phyloP scores from a whole-genome alignment of 139 green algal genomes.

The Chlamydomonas incerta region DNA sequence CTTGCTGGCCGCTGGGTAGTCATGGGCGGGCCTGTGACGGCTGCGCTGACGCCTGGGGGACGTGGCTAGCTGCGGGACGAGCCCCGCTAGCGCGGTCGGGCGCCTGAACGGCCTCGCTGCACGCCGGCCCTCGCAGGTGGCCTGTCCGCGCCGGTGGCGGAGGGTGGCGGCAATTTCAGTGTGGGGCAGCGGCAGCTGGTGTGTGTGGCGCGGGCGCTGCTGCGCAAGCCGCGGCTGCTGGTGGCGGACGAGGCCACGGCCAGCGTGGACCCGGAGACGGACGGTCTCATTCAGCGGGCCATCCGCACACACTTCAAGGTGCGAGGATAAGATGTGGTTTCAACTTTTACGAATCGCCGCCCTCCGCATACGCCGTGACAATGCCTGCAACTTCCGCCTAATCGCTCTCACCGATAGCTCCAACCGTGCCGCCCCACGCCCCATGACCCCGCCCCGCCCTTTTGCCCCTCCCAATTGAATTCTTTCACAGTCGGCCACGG shows the following conservation, averaged over 20 bases:
- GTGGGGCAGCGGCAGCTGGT: conserved; percentile 90
- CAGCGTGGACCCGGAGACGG: conserved; percentile 88
- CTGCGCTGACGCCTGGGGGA: too few relatives aligned
- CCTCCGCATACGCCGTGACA: too few relatives aligned
- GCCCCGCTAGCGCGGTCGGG: too few relatives aligned
- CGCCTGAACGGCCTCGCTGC: too few relatives aligned
- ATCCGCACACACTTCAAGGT: conserved; percentile 37
- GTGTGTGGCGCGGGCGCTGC: conserved; percentile 80
- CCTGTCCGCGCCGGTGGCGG: conserved; percentile 65
- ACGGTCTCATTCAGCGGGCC: conserved; percentile 78
- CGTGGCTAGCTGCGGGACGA: conserved; percentile 2
- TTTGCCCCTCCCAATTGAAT: not conserved
- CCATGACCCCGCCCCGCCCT: not conserved
- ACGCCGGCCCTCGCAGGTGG: conserved; percentile 55
- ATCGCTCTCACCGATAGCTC: too few relatives aligned
- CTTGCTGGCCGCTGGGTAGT: too few relatives aligned
- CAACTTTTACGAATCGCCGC: too few relatives aligned
- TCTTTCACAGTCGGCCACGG: conserved; percentile 54
- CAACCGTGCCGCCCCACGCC: too few relatives aligned
- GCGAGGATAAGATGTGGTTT: too few relatives aligned
- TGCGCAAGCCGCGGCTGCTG: conserved; percentile 57
- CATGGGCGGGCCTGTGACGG: too few relatives aligned
- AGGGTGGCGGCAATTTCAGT: conserved; percentile 82
- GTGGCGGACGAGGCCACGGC: conserved; percentile 85
- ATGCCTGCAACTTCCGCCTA: too few relatives aligned